Evolutionary conservation across 805 yeast genomes (phyloP).

Genomic region (Kluyveromyces wickerhamii): DNA sequence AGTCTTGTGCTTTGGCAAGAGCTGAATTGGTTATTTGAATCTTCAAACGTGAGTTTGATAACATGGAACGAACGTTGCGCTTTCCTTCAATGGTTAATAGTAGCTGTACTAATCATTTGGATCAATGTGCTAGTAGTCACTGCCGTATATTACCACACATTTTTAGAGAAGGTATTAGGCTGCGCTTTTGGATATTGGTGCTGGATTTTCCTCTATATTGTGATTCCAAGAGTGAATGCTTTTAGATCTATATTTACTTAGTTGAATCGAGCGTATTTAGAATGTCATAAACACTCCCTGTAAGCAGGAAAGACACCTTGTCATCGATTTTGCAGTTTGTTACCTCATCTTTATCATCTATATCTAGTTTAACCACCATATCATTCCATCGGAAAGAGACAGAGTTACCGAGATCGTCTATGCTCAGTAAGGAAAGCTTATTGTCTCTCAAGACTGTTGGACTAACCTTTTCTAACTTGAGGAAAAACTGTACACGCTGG

Average conservation of each 20-base stretch:
- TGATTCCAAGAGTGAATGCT: slow-evolving; percentile 17
- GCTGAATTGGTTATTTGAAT: slow-evolving; percentile 13
- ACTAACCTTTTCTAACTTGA: slow-evolving; percentile 12
- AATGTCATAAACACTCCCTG: slow-evolving; percentile 21
- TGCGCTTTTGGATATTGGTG: slow-evolving; percentile 53
- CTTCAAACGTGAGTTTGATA: slow-evolving; percentile 6
- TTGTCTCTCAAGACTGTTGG: too few species aligned
- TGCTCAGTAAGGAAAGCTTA: slow-evolving; percentile 11
- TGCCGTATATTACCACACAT: slow-evolving; percentile 73
- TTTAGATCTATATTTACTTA: too few species aligned
- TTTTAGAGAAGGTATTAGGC: slow-evolving; percentile 67
- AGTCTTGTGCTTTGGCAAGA: slow-evolving; percentile 37
- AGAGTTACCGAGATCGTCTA: slow-evolving; percentile 10
- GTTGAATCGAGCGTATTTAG: slow-evolving; percentile 4
- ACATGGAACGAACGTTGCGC: background rate
- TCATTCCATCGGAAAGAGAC: background rate
- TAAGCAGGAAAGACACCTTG: slow-evolving; percentile 10
- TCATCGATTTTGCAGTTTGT: slow-evolving; percentile 1
- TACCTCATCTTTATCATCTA: background rate
- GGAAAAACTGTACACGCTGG: slow-evolving; percentile 12
- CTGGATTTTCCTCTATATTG: slow-evolving; percentile 37
- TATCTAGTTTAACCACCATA: background rate
- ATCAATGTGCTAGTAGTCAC: slow-evolving; percentile 60
- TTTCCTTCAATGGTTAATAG: slow-evolving; percentile 10
- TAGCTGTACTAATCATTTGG: slow-evolving; percentile 37